A percentile compares a stretch with the other conserved stretches of the same genome.
phyloP scores from a whole-genome alignment of 768 basidiomycete species.

The Ramaria rubella region DNA sequence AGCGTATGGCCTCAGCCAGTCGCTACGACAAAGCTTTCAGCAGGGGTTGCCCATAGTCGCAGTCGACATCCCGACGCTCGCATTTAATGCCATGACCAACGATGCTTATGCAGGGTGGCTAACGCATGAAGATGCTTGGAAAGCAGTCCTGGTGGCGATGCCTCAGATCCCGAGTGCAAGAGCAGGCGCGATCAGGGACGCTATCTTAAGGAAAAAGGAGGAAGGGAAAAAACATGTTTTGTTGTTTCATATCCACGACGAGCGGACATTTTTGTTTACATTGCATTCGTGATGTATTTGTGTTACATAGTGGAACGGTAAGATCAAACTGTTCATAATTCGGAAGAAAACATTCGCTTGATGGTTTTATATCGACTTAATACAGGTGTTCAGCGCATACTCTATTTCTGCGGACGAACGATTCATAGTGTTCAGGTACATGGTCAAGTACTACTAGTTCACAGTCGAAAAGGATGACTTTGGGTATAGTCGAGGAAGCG shows the following conservation, averaged over 20 bases:
- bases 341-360: too few relatives aligned
- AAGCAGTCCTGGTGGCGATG: slow-evolving; percentile 46
- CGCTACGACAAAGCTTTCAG: slow-evolving; percentile 59
- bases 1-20: slow-evolving; percentile 23
- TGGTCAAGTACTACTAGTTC: too few relatives aligned
- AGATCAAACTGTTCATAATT: too few relatives aligned
- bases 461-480: too few relatives aligned
- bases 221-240: slow-evolving; percentile 61
- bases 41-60: slow-evolving; percentile 54
- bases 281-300: slow-evolving; percentile 18
- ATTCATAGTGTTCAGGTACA: too few relatives aligned
- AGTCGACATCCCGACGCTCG: slow-evolving; percentile 53
- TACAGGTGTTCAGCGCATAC: too few relatives aligned
- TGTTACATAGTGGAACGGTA: background rate
- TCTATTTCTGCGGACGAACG: too few relatives aligned
- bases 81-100: slow-evolving; percentile 55
- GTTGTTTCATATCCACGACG: slow-evolving; percentile 63
- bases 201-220: slow-evolving; percentile 49
- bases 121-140: slow-evolving; percentile 72
- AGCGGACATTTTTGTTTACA: slow-evolving; percentile 55
- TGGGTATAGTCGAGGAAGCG: background rate
- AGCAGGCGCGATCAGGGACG: slow-evolving; percentile 62
- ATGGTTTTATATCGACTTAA: too few relatives aligned
- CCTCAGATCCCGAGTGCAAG: slow-evolving; percentile 54
- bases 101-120: slow-evolving; percentile 52